Conservation (phyloP, 129 eudicot genomes). For the Helianthus tuberosus region DNA sequence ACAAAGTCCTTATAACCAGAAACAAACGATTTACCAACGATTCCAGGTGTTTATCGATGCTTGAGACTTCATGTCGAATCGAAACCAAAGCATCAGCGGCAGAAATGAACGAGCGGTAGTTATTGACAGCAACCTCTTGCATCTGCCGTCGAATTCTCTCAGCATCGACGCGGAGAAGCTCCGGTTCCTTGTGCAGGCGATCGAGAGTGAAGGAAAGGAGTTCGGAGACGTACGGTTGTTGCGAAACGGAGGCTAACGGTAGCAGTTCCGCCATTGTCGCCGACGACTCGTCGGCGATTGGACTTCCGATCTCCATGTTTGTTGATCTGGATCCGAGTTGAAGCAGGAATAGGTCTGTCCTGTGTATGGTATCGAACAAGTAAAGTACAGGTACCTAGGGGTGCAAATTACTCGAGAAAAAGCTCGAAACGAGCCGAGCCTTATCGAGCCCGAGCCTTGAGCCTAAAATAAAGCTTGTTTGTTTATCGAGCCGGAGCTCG, state of each 20-base stretch:
- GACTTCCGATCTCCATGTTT: slow-evolving; percentile 46
- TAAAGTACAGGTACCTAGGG: too few species aligned
- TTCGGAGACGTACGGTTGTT: slow-evolving; percentile 97
- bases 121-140: slow-evolving; percentile 97
- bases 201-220: slow-evolving; percentile 98
- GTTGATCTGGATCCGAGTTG: slow-evolving; percentile 26
- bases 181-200: slow-evolving; percentile 99
- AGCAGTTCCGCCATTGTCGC: slow-evolving; percentile 50
- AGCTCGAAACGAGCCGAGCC: too few species aligned
- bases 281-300: slow-evolving; percentile 39
- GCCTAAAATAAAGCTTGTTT: too few species aligned
- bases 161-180: slow-evolving; percentile 95
- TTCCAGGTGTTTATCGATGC: slow-evolving; percentile 86
- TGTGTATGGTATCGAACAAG: too few species aligned
- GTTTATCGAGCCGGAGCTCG: too few species aligned
- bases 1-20: background rate
- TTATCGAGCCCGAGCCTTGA: too few species aligned
- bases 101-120: slow-evolving; percentile 90
- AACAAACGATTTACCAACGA: slow-evolving; percentile 53
- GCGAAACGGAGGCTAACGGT: slow-evolving; percentile 85
- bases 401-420: too few species aligned
- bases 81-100: slow-evolving; percentile 93
- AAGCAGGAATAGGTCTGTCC: slow-evolving; percentile 24
- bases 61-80: slow-evolving; percentile 74
- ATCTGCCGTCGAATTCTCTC: slow-evolving; percentile 95